Percentiles rank a stretch among this genome's conserved stretches.
These are phyloP conservation scores for Aspergillus unguis DNA, from an alignment of 2,329 filamentous ascomycete species.

Conservation along the genomic window DNA sequence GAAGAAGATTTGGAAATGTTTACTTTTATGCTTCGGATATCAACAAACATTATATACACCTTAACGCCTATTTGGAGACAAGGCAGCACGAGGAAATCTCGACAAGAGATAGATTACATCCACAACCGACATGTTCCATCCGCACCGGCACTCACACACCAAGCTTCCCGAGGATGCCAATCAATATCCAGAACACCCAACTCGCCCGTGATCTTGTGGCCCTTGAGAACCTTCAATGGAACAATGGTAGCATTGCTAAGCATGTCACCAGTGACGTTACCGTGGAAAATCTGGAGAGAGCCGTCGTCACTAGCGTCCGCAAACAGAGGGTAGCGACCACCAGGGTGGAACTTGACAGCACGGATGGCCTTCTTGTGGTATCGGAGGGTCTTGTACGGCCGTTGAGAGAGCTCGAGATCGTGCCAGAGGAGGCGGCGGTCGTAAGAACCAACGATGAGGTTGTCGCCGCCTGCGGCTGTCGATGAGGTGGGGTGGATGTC, in stretches of 20 bases:
- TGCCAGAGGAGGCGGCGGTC: slow-evolving; percentile 94
- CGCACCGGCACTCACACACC: slow-evolving; percentile 90
- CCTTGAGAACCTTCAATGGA: slow-evolving; percentile 87
- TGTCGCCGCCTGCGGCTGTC: slow-evolving; percentile 86
- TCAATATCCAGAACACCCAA: slow-evolving; percentile 90
- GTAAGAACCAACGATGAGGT: slow-evolving; percentile 90
- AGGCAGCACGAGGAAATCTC: slow-evolving; percentile 14
- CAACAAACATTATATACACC: slow-evolving; percentile 25
- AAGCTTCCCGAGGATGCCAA: slow-evolving; percentile 93
- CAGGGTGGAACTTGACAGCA: slow-evolving; percentile 80
- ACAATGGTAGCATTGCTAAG: slow-evolving; percentile 97
- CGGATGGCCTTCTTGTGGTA: slow-evolving; percentile 93
- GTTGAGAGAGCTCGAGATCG: slow-evolving; percentile 84
- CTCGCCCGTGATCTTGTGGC: slow-evolving; percentile 80
- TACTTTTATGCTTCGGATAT: slow-evolving; percentile 28
- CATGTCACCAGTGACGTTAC: slow-evolving; percentile 88
- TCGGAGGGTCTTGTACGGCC: slow-evolving; percentile 93
- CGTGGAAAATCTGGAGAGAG: slow-evolving; percentile 92
- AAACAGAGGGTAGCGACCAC: slow-evolving; percentile 74
- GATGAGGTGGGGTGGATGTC: slow-evolving; percentile 89
- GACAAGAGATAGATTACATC: slow-evolving; percentile 54
- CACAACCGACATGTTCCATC: slow-evolving; percentile 91
- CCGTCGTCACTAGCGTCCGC: slow-evolving; percentile 95
- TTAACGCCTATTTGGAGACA: slow-evolving; percentile 23
- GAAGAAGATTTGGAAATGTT: not conserved